Evolutionary conservation across 2,329 filamentous ascomycete genomes (phyloP).

Genomic region (Cercospora berteroae): DNA sequence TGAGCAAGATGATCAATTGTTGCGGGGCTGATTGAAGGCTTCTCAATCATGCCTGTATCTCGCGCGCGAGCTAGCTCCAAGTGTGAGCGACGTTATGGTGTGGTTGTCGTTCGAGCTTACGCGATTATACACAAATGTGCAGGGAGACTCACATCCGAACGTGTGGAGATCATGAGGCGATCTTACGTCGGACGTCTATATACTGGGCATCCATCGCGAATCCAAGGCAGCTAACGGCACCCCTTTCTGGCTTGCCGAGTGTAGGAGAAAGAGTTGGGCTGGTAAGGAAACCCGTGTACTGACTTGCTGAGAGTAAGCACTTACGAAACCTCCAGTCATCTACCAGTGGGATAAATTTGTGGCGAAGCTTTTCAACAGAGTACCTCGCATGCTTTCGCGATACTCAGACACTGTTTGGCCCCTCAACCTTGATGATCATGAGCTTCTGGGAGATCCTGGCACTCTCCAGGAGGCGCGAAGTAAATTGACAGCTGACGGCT

Average conservation of each 20-base stretch:
- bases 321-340: not conserved
- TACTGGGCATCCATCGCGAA: constrained; percentile 25
- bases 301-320: not conserved
- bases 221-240: constrained; percentile 11
- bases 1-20: constrained; percentile 18
- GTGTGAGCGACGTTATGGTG: constrained; percentile 19
- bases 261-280: constrained; percentile 19
- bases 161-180: constrained; percentile 46
- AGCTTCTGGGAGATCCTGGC: not conserved
- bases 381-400: too few species aligned
- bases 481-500: constrained; percentile 16
- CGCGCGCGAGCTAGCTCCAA: constrained; percentile 15
- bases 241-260: constrained; percentile 26
- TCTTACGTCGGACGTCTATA: constrained; percentile 69
- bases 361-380: constrained; percentile 21
- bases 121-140: constrained; percentile 2
- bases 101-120: constrained; percentile 16
- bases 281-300: not conserved
- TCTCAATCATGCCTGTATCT: constrained; percentile 14
- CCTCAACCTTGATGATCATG: constrained; percentile 8
- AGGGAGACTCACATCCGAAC: constrained; percentile 16
- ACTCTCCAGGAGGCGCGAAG: constrained; percentile 11
- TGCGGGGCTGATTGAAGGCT: constrained; percentile 13
- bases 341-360: constrained; percentile 27
- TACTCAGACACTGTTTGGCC: constrained; percentile 13